Percentiles rank a stretch among this genome's conserved stretches.
Conservation (phyloP, 768 basidiomycete species). For the Gautieria morchelliformis region DNA sequence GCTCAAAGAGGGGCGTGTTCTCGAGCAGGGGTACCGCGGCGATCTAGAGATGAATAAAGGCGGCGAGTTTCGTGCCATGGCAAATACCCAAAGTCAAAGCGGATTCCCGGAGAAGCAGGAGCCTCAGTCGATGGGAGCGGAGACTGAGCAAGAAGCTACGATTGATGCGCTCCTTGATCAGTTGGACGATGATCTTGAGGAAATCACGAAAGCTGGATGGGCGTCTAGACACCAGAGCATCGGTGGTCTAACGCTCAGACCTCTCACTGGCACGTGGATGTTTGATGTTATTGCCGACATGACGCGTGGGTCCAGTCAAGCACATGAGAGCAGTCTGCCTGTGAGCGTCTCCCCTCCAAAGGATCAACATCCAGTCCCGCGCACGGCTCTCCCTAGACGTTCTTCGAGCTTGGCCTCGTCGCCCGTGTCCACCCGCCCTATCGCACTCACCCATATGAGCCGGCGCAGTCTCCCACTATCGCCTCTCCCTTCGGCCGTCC, state of each 20-base stretch:
- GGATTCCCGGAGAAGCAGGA: conserved; percentile 39
- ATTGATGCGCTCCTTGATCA: conserved; percentile 40
- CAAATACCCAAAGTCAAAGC: conserved; percentile 42
- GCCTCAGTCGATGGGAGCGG: conserved; percentile 15
- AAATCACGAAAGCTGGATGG: conserved; percentile 15
- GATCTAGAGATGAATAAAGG: conserved; percentile 44
- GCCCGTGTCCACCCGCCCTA: conserved; percentile 20
- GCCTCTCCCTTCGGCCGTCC: conserved; percentile 38
- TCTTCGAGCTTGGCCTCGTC: conserved; percentile 32
- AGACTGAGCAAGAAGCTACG: conserved; percentile 28
- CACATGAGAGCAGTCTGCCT: conserved; percentile 10
- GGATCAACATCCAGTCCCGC: conserved; percentile 9
- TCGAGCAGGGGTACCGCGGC: conserved; percentile 78
- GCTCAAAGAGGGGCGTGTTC: conserved; percentile 67
- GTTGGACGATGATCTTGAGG: conserved; percentile 28
- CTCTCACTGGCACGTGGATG: conserved; percentile 75
- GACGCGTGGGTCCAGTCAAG: conserved; percentile 26
- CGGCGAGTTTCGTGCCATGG: conserved; percentile 70
- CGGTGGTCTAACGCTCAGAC: conserved; percentile 31
- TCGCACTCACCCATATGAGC: conserved; percentile 23
- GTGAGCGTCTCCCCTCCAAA: conserved; percentile 14
- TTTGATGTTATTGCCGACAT: conserved; percentile 67
- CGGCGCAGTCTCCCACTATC: conserved; percentile 60
- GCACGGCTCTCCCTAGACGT: conserved; percentile 26
- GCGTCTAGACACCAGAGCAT: conserved; percentile 32